A percentile compares a stretch with the other conserved stretches of the same genome.
These are phyloP conservation scores for Pneumocystis canis DNA, from an alignment of 1,139 yeast species.

Conservation along the genomic window DNA sequence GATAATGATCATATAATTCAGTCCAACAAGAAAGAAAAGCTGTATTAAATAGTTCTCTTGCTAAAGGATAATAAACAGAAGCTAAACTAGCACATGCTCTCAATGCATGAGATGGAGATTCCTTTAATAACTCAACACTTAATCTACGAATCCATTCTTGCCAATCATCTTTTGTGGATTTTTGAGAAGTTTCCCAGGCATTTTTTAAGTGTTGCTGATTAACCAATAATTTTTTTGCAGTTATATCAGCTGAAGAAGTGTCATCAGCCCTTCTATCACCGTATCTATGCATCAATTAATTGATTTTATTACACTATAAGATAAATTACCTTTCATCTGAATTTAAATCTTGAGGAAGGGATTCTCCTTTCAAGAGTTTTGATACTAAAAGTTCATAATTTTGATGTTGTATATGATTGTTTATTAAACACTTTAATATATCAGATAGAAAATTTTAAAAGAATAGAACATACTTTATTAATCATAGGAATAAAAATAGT, in stretches of 20 bases:
- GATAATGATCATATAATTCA: slow-evolving; percentile 79
- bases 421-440: slow-evolving; percentile 28
- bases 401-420: slow-evolving; percentile 52
- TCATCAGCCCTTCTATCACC: slow-evolving; percentile 40
- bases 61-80: slow-evolving; percentile 73
- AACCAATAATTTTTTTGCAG: slow-evolving; percentile 63
- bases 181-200: slow-evolving; percentile 86
- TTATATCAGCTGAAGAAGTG: slow-evolving; percentile 53
- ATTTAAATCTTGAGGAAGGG: slow-evolving; percentile 63
- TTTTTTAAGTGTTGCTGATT: slow-evolving; percentile 60
- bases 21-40: slow-evolving; percentile 95
- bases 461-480: slow-evolving; percentile 35
- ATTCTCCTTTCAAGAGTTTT: slow-evolving; percentile 73
- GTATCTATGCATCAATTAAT: slow-evolving; percentile 15
- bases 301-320: slow-evolving; percentile 17
- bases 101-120: slow-evolving; percentile 87
- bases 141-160: slow-evolving; percentile 89
- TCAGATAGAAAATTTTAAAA: not conserved
- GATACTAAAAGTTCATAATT: slow-evolving; percentile 69
- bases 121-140: slow-evolving; percentile 72
- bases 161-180: slow-evolving; percentile 92
- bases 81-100: slow-evolving; percentile 90
- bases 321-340: slow-evolving; percentile 38
- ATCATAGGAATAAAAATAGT: slow-evolving; percentile 79
- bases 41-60: slow-evolving; percentile 82